Evolutionary conservation across 2,329 filamentous ascomycete species (phyloP).

Genomic region (Tolypocladium tundrense): DNA sequence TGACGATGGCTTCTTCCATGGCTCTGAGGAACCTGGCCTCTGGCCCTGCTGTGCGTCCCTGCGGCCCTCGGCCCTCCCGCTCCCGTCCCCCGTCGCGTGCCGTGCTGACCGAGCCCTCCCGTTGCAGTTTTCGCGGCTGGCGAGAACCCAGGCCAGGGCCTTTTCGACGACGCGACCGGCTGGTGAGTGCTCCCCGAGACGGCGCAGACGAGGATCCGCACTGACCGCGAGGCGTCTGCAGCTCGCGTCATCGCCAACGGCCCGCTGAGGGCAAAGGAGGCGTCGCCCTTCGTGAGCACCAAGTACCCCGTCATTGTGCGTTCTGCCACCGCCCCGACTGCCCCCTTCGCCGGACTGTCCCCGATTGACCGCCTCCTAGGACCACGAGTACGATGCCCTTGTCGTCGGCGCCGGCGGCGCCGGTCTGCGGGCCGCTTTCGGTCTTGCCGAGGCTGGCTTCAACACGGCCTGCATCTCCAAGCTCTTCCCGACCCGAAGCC

Average conservation of each 20-base stretch:
- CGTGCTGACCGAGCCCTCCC: slow-evolving; percentile 10
- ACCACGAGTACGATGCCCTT: slow-evolving; percentile 97
- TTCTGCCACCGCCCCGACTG: slow-evolving; percentile 13
- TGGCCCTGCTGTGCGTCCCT: slow-evolving; percentile 43
- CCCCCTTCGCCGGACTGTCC: slow-evolving; percentile 57
- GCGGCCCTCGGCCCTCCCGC: slow-evolving; percentile 1
- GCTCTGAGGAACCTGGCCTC: slow-evolving; percentile 51
- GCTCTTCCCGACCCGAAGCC: slow-evolving; percentile 76
- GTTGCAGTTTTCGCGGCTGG: slow-evolving; percentile 49
- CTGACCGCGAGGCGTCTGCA: slow-evolving; percentile 19
- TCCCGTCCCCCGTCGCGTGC: slow-evolving; percentile 3
- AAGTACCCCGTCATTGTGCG: slow-evolving; percentile 92
- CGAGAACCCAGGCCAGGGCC: slow-evolving; percentile 57
- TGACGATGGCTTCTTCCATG: slow-evolving; percentile 52
- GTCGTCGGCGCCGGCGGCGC: slow-evolving; percentile 81
- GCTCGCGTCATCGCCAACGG: slow-evolving; percentile 79
- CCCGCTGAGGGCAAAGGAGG: slow-evolving; percentile 86
- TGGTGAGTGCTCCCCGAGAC: slow-evolving; percentile 39
- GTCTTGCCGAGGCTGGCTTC: slow-evolving; percentile 79
- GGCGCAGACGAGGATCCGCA: not conserved
- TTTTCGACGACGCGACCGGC: slow-evolving; percentile 83
- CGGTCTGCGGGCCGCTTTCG: slow-evolving; percentile 73
- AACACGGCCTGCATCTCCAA: slow-evolving; percentile 84
- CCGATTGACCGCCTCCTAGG: slow-evolving; percentile 39
- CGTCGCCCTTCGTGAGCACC: slow-evolving; percentile 71